Conservation (phyloP, 2,329 filamentous ascomycete species). For the Exophiala calicioides region DNA sequence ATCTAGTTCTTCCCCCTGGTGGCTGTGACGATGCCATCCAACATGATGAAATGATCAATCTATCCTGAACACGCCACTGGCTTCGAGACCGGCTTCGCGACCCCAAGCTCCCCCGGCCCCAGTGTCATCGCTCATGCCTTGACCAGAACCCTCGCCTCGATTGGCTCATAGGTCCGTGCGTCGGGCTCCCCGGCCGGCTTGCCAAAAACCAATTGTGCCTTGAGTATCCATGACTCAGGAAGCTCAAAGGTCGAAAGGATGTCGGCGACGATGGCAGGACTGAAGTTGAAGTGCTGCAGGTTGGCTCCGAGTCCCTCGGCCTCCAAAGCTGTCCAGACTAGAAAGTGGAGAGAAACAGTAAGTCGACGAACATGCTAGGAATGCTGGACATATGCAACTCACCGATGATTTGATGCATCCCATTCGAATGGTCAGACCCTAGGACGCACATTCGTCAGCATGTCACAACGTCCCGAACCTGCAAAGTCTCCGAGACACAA, state of each 20-base stretch:
- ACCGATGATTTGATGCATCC: slow-evolving; percentile 65
- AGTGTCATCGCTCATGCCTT: slow-evolving; percentile 9
- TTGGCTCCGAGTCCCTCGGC: slow-evolving; percentile 82
- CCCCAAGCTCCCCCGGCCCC: neutral
- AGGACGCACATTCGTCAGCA: neutral
- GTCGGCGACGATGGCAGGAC: slow-evolving; percentile 71
- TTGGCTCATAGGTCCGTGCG: slow-evolving; percentile 25
- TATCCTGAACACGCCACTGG: too few relatives aligned
- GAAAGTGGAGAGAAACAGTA: neutral
- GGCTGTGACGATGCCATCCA: too few relatives aligned
- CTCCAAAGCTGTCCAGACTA: slow-evolving; percentile 76
- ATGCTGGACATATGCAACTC: slow-evolving; percentile 5
- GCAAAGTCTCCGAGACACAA: neutral
- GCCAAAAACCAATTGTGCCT: slow-evolving; percentile 84
- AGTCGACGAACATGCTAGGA: neutral
- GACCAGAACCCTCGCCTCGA: slow-evolving; percentile 25
- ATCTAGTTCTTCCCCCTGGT: too few relatives aligned
- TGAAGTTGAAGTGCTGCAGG: slow-evolving; percentile 83
- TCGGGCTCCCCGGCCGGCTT: slow-evolving; percentile 16
- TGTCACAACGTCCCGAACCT: slow-evolving; percentile 2
- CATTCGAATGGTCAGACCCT: slow-evolving; percentile 71
- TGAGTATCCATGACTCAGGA: slow-evolving; percentile 72
- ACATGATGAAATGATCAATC: too few relatives aligned
- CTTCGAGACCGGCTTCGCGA: neutral
- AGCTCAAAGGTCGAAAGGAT: slow-evolving; percentile 69